These are phyloP conservation scores for Collybia mongolica DNA, from an alignment of 768 basidiomycete genomes.

Conservation along the genomic window DNA sequence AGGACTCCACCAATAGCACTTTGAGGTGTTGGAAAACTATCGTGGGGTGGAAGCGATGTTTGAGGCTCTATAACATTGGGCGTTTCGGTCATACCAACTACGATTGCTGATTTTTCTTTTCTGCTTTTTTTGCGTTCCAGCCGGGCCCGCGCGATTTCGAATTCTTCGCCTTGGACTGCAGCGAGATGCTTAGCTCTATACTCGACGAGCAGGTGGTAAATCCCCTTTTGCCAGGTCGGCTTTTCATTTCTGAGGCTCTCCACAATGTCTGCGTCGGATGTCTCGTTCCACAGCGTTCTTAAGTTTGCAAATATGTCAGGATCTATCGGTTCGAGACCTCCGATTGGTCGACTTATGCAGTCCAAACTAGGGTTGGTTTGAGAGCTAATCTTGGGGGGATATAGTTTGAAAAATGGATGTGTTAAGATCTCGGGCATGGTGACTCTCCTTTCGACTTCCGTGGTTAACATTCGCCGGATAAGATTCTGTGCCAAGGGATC, in stretches of 20 bases:
- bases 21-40: constrained; percentile 61
- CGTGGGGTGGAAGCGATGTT: constrained; percentile 48
- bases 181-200: constrained; percentile 78
- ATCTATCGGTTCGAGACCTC: constrained; percentile 68
- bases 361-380: constrained; percentile 58
- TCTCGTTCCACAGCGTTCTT: constrained; percentile 87
- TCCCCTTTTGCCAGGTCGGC: constrained; percentile 93
- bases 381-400: constrained; percentile 41
- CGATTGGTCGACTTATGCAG: constrained; percentile 69
- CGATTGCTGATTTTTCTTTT: constrained; percentile 22
- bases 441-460: constrained; percentile 72
- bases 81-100: constrained; percentile 18
- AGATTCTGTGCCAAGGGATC: constrained; percentile 73
- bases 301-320: constrained; percentile 88
- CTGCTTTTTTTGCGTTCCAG: constrained; percentile 33
- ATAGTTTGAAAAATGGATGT: constrained; percentile 77
- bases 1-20: constrained; percentile 39
- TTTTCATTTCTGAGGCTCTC: constrained; percentile 62
- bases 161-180: constrained; percentile 72
- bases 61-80: constrained; percentile 27
- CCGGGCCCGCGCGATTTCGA: constrained; percentile 33
- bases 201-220: constrained; percentile 86
- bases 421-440: constrained; percentile 76
- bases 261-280: constrained; percentile 71
- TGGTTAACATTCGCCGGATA: constrained; percentile 77